These are phyloP conservation scores for Chaetoceros muelleri DNA, from an alignment of 108 stramenopile genomes.

Conservation along the genomic window DNA sequence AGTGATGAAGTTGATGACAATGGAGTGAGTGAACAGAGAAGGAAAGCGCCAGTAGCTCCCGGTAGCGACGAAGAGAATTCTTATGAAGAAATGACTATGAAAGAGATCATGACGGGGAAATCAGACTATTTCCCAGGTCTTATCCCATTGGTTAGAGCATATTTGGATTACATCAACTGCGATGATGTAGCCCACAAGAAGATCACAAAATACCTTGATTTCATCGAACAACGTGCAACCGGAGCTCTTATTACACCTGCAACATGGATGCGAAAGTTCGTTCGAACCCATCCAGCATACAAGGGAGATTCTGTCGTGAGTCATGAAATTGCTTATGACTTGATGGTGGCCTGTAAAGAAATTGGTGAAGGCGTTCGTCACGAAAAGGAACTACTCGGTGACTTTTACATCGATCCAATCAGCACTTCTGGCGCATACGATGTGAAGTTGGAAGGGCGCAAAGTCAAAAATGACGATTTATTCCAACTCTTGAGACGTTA, in stretches of 20 bases:
- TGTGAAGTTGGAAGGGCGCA: constrained; percentile 57
- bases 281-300: constrained; percentile 88
- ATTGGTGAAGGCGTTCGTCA: constrained; percentile 77
- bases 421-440: constrained; percentile 69
- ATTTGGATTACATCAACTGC: constrained; percentile 91
- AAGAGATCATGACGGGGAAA: constrained; percentile 94
- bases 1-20: constrained; percentile 23
- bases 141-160: constrained; percentile 89
- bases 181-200: constrained; percentile 67
- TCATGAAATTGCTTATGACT: constrained; percentile 86
- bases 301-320: constrained; percentile 86
- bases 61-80: constrained; percentile 78
- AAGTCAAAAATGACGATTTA: constrained; percentile 53
- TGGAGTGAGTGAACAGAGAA: constrained; percentile 49
- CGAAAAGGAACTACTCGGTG: constrained; percentile 68
- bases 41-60: constrained; percentile 46
- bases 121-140: constrained; percentile 96
- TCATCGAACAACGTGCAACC: constrained; percentile 78
- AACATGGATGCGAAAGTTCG: constrained; percentile 91
- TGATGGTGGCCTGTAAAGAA: constrained; percentile 76
- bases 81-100: constrained; percentile 95
- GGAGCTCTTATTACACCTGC: constrained; percentile 93
- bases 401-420: constrained; percentile 60
- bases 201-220: constrained; percentile 70
- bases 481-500: constrained; percentile 52